Evolutionary conservation across 345 rosid species (phyloP).

Genomic region (Acer yangbiense): DNA sequence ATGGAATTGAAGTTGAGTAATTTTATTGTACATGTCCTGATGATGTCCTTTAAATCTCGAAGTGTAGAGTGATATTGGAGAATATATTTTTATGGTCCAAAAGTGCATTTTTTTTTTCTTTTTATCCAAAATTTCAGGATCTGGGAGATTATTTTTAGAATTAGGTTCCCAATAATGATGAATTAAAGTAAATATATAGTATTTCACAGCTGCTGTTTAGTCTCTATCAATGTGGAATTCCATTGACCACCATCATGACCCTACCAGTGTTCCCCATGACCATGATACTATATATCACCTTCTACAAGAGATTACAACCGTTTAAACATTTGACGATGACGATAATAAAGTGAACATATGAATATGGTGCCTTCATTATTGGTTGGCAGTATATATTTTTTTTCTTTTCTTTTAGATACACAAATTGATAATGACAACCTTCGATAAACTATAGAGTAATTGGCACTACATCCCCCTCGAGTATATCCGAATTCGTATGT

Average conservation of each 20-base stretch:
- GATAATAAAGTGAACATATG: background rate
- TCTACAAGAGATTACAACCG: slow-evolving; percentile 3
- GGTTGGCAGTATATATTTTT: background rate
- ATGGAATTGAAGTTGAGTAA: background rate
- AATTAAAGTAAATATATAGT: background rate
- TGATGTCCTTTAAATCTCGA: background rate
- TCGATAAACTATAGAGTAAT: too few species aligned
- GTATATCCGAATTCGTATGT: too few species aligned
- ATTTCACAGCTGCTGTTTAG: background rate
- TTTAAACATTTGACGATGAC: background rate
- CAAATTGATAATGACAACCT: background rate
- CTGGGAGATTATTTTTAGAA: background rate
- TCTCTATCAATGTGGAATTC: background rate
- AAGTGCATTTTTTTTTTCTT: slow-evolving; percentile 3
- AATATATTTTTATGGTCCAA: slow-evolving; percentile 9
- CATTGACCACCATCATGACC: slow-evolving; percentile 1
- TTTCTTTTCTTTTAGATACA: background rate
- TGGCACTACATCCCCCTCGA: too few species aligned
- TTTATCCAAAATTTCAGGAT: slow-evolving; percentile 10
- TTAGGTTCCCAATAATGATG: slow-evolving; percentile 2
- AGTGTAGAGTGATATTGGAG: background rate
- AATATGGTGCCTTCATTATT: background rate
- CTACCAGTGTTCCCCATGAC: background rate
- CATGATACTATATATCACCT: background rate
- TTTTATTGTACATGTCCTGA: background rate